Evolutionary conservation across 305 asterid genomes (phyloP).

Genomic region (Vinca major): DNA sequence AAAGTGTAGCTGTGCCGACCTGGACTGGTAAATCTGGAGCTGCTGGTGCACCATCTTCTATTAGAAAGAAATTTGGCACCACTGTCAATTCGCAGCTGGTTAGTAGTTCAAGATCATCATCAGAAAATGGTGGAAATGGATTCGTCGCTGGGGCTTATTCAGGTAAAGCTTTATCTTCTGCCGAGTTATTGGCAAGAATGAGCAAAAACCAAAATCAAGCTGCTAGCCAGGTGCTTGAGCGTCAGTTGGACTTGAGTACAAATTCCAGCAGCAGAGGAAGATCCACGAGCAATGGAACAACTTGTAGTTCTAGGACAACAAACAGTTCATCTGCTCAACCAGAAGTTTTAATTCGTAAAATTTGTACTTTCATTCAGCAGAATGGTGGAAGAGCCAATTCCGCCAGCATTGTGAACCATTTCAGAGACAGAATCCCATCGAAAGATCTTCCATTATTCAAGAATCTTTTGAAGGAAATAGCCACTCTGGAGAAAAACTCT

Average conservation of each 20-base stretch:
- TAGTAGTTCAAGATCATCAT: slow-evolving; percentile 36
- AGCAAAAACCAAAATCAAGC: slow-evolving; percentile 63
- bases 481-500: slow-evolving; percentile 54
- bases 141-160: slow-evolving; percentile 65
- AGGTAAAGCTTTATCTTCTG: slow-evolving; percentile 85
- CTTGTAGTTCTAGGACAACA: slow-evolving; percentile 23
- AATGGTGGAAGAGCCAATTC: slow-evolving; percentile 70
- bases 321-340: slow-evolving; percentile 44
- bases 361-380: slow-evolving; percentile 74
- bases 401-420: slow-evolving; percentile 54
- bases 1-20: slow-evolving; percentile 71
- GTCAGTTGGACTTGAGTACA: slow-evolving; percentile 47
- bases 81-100: slow-evolving; percentile 46
- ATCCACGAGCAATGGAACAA: slow-evolving; percentile 22
- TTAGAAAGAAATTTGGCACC: slow-evolving; percentile 67
- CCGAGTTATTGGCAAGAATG: slow-evolving; percentile 62
- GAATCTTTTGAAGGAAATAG: slow-evolving; percentile 85
- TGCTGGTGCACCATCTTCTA: slow-evolving; percentile 86
- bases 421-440: slow-evolving; percentile 66
- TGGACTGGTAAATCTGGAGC: slow-evolving; percentile 96
- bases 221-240: slow-evolving; percentile 57
- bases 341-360: slow-evolving; percentile 79
- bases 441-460: slow-evolving; percentile 81
- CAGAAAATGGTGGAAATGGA: slow-evolving; percentile 29
- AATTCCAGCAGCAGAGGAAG: slow-evolving; percentile 30